Evolutionary conservation across 306 rosid genomes (phyloP).

Genomic region (Casuarina glauca): DNA sequence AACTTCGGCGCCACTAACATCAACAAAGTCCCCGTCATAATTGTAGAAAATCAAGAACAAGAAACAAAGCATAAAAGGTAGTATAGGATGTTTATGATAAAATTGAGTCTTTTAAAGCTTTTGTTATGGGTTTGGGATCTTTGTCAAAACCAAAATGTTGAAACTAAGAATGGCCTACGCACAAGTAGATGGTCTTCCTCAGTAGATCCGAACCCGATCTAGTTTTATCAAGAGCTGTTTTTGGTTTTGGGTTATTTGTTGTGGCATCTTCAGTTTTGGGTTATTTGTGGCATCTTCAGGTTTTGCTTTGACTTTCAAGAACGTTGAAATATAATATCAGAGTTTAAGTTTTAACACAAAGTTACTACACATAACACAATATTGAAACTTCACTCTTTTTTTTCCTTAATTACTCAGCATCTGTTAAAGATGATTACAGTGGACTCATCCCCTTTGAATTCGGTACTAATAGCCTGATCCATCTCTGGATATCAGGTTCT

Average conservation of each 20-base stretch:
- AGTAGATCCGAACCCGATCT: background rate
- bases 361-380: too few relatives aligned
- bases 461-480: too few relatives aligned
- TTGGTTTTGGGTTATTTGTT: slow-evolving; percentile 21
- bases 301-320: slow-evolving; percentile 17
- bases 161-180: background rate
- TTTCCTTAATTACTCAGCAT: too few relatives aligned
- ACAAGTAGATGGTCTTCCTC: background rate
- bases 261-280: slow-evolving; percentile 1
- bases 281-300: background rate
- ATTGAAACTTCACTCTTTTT: too few relatives aligned
- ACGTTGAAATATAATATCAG: background rate
- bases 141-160: background rate
- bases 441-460: too few relatives aligned
- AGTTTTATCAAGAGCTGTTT: background rate
- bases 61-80: slow-evolving; percentile 9
- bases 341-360: too few relatives aligned
- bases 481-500: too few relatives aligned
- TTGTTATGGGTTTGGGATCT: slow-evolving; percentile 17
- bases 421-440: too few relatives aligned
- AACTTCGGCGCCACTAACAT: background rate
- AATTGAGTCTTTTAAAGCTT: slow-evolving; percentile 1
- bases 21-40: background rate
- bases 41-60: background rate
- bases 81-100: slow-evolving; percentile 10